phyloP scores from a whole-genome alignment of 2,329 filamentous ascomycete genomes.

The Talaromyces sp. region DNA sequence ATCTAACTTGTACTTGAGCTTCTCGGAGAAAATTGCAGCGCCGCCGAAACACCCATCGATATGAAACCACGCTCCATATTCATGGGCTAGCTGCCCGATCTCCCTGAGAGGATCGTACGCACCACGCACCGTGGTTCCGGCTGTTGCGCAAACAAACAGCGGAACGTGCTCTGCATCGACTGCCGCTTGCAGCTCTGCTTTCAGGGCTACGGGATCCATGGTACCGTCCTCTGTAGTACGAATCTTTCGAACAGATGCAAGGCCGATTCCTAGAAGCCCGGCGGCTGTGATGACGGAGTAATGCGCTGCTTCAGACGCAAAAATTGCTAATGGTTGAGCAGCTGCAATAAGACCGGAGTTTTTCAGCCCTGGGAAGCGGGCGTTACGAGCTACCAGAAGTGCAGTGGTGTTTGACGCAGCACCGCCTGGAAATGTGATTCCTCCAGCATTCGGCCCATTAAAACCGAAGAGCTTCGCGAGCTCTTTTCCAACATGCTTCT shows the following conservation, averaged over 20 bases:
- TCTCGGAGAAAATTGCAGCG: background rate
- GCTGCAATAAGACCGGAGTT: background rate
- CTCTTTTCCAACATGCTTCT: slow-evolving; percentile 72
- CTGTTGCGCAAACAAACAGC: background rate
- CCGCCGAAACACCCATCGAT: background rate
- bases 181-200: background rate
- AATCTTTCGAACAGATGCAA: background rate
- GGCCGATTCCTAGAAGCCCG: background rate
- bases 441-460: slow-evolving; percentile 62
- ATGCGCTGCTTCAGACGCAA: background rate
- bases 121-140: background rate
- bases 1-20: background rate
- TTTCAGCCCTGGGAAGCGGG: background rate
- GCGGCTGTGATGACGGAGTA: background rate
- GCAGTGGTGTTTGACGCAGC: slow-evolving; percentile 80
- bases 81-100: background rate
- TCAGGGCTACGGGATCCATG: background rate
- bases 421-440: slow-evolving; percentile 74
- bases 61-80: background rate
- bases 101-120: background rate
- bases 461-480: slow-evolving; percentile 77
- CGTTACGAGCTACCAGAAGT: slow-evolving; percentile 60
- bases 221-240: background rate
- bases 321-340: background rate
- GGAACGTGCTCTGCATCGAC: background rate